Base-by-base conservation (phyloP, 345 rosid genomes). In the Gynandropsis gynandra region DNA sequence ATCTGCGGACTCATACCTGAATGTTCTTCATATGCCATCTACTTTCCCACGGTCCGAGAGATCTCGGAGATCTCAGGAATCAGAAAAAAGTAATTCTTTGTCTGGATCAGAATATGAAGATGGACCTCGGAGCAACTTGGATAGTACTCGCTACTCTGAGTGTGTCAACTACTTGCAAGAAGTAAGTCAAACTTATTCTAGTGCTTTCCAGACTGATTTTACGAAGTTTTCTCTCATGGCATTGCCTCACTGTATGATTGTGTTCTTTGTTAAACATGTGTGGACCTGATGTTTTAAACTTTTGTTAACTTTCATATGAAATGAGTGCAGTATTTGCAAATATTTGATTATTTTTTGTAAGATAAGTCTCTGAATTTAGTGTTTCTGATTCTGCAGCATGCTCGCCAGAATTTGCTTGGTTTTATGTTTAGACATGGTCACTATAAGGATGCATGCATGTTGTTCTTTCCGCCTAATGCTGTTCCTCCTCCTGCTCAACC, bases 1-100 rank as follows among this genome's bases (percentile, higher is more conserved):
- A 53, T 90, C 98, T 56, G 92, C 98, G 43, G 98, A 90, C 79
- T 90, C 98, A 48, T 90, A 90, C 70, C 83, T 87, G 36, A 87
- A 87, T 76, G 87, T 90, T 42, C 69, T 90, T 21, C 76, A 87
- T 76, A 90, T 90, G 87, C 98, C 98, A 56, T 78, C 98, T 37
- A 90, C 96, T 27, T 87, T 84, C 57, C 98, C 98, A 44, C 96
- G 95, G 33, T 82, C 98, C 44, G 98, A 90, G 74, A 73, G 82
- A 72, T 83, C 89, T 41, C 77, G 96, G 67, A 73, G 74, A 33
- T 83, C 62, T 56, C 74, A 70, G 56, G 87, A 75, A 63, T 77
- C 81, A 27, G 52, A 77, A 58, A 77, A 76, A 29, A 74, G 69
- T 59, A 73, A 67, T 60, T 72, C 87, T 43, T 41, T 68, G 12